These are phyloP conservation scores for Wickerhamomyces sp. DNA, from an alignment of 1,139 yeast species.

Conservation along the genomic window DNA sequence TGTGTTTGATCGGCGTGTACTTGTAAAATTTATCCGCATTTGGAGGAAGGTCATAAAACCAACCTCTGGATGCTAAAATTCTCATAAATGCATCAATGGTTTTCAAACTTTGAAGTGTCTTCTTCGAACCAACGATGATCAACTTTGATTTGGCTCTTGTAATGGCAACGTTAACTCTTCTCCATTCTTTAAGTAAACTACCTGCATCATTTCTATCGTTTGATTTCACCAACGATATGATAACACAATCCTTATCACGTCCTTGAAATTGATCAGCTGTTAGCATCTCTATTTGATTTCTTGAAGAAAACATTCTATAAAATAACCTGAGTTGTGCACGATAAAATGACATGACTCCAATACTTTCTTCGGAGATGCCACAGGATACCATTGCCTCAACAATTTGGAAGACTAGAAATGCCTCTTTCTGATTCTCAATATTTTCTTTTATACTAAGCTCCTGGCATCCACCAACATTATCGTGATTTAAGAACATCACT, in stretches of 20 bases:
- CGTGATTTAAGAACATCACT: conserved; percentile 81
- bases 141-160: conserved; percentile 87
- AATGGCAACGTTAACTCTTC: conserved; percentile 90
- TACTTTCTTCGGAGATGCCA: conserved; percentile 55
- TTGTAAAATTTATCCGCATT: conserved; percentile 38
- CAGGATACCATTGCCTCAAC: conserved; percentile 53
- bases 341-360: conserved; percentile 89
- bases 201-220: conserved; percentile 69
- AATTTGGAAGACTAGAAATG: conserved; percentile 55
- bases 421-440: conserved; percentile 70
- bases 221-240: conserved; percentile 83
- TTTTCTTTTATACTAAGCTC: conserved; percentile 64
- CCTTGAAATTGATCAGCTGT: conserved; percentile 98
- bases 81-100: conserved; percentile 61
- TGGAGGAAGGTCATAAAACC: conserved; percentile 58
- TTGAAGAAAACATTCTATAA: conserved; percentile 36
- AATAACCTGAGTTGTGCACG: conserved; percentile 70
- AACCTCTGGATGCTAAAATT: conserved; percentile 51
- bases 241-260: conserved; percentile 85
- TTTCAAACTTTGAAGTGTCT: conserved; percentile 52
- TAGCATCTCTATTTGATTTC: conserved; percentile 59
- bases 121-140: conserved; percentile 72
- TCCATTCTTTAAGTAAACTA: conserved; percentile 78
- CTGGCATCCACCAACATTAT: conserved; percentile 46
- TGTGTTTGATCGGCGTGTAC: conserved; percentile 4